Percentiles rank a stretch among this genome's conserved stretches.
These are phyloP conservation scores for Claviceps purpurea DNA, from an alignment of 2,329 filamentous ascomycete species.

Conservation along the genomic window DNA sequence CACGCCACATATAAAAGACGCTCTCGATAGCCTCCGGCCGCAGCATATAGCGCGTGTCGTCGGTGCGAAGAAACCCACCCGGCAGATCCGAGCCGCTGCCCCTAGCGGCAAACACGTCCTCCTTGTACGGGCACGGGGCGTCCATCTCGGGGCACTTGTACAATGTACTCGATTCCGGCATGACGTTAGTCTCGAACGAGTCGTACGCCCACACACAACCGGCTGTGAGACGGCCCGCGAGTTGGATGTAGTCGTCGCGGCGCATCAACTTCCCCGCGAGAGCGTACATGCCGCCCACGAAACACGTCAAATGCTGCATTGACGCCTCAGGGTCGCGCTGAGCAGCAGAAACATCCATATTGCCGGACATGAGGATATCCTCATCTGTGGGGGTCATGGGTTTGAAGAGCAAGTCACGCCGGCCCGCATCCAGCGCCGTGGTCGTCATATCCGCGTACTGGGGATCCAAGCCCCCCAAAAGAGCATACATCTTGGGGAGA, in stretches of 20 bases:
- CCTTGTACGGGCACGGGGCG: slow-evolving; percentile 23
- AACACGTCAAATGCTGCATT: slow-evolving; percentile 53
- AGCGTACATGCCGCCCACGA: slow-evolving; percentile 56
- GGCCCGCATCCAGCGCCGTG: slow-evolving; percentile 45
- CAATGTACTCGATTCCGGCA: slow-evolving; percentile 35
- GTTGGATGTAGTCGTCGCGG: slow-evolving; percentile 29
- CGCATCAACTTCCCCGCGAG: slow-evolving; percentile 50
- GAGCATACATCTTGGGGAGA: slow-evolving; percentile 41
- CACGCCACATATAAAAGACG: slow-evolving; percentile 37
- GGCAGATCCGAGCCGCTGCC: slow-evolving; percentile 17
- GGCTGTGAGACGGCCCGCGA: slow-evolving; percentile 34
- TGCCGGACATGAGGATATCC: slow-evolving; percentile 47
- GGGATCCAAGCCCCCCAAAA: slow-evolving; percentile 51
- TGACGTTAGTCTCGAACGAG: slow-evolving; percentile 34
- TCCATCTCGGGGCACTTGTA: slow-evolving; percentile 22
- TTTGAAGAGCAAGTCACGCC: slow-evolving; percentile 51
- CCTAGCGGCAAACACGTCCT: slow-evolving; percentile 10
- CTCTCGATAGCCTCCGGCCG: slow-evolving; percentile 40
- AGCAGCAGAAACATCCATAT: slow-evolving; percentile 16
- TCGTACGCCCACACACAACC: slow-evolving; percentile 44
- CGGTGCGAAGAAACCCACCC: slow-evolving; percentile 44
- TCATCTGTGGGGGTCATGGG: slow-evolving; percentile 48
- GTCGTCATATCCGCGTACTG: slow-evolving; percentile 55
- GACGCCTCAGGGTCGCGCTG: slow-evolving; percentile 19
- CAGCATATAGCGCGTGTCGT: slow-evolving; percentile 29